phyloP scores from a whole-genome alignment of 1,139 yeast species.

The Scheffersomyces cryptocercus region DNA sequence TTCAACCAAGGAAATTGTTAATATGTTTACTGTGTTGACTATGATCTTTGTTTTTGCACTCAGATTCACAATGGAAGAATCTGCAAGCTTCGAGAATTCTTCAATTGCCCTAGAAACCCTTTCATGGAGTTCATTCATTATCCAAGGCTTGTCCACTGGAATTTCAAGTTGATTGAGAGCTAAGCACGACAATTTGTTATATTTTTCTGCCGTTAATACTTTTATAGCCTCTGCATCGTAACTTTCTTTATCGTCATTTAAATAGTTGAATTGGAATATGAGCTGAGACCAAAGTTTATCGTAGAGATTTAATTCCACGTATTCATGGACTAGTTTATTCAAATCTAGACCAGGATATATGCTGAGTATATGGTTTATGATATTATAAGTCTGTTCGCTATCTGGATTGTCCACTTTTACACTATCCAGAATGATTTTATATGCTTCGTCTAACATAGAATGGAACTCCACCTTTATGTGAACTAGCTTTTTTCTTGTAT shows the following conservation, averaged over 20 bases:
- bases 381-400: constrained; percentile 35
- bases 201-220: constrained; percentile 32
- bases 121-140: constrained; percentile 43
- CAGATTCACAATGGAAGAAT: constrained; percentile 49
- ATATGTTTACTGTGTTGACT: constrained; percentile 50
- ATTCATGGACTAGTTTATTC: constrained; percentile 60
- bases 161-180: constrained; percentile 75
- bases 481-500: constrained; percentile 27
- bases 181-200: constrained; percentile 48
- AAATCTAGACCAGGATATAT: constrained; percentile 52
- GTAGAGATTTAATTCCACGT: constrained; percentile 68
- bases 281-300: constrained; percentile 64
- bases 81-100: constrained; percentile 53
- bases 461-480: constrained; percentile 35
- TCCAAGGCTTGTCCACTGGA: constrained; percentile 46
- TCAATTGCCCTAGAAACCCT: constrained; percentile 54
- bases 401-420: constrained; percentile 37
- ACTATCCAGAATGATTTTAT: constrained; percentile 41
- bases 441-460: constrained; percentile 38
- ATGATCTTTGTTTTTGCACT: constrained; percentile 55
- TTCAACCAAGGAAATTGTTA: constrained; percentile 37
- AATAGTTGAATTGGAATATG: constrained; percentile 34
- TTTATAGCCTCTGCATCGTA: constrained; percentile 31
- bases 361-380: constrained; percentile 31
- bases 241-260: constrained; percentile 31